Conservation (phyloP, 768 basidiomycete genomes). For the Lactarius quietus region DNA sequence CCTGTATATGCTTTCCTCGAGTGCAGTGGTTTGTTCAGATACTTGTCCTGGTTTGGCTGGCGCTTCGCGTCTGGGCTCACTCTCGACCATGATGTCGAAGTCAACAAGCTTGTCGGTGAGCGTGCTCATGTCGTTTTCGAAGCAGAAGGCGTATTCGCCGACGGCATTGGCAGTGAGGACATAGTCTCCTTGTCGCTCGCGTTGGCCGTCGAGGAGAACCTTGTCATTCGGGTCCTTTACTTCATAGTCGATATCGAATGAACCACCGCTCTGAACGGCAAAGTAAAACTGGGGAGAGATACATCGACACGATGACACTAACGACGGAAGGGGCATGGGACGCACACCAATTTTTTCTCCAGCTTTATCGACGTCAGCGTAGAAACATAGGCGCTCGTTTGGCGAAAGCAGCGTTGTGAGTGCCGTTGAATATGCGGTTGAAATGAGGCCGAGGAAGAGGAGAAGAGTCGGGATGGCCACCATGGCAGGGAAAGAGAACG, state of each 20-base stretch:
- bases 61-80: slow-evolving; percentile 86
- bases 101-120: slow-evolving; percentile 92
- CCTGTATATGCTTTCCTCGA: slow-evolving; percentile 95
- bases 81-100: slow-evolving; percentile 98
- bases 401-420: slow-evolving; percentile 75
- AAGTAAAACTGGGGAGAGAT: slow-evolving; percentile 80
- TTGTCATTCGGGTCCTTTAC: slow-evolving; percentile 89
- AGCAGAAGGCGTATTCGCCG: slow-evolving; percentile 94
- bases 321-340: slow-evolving; percentile 22
- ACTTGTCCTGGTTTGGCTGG: slow-evolving; percentile 88
- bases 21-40: slow-evolving; percentile 83
- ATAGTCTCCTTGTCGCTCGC: slow-evolving; percentile 95
- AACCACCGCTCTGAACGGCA: slow-evolving; percentile 96
- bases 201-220: slow-evolving; percentile 79
- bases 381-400: slow-evolving; percentile 88
- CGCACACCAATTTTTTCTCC: slow-evolving; percentile 88
- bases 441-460: slow-evolving; percentile 25
- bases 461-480: slow-evolving; percentile 24
- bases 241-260: slow-evolving; percentile 94
- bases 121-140: slow-evolving; percentile 96
- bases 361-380: slow-evolving; percentile 92
- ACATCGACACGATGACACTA: not conserved
- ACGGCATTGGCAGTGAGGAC: slow-evolving; percentile 91
- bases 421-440: slow-evolving; percentile 48
- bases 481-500: slow-evolving; percentile 11